Base-by-base conservation (phyloP, 345 rosid species). In the Brassica napus region DNA sequence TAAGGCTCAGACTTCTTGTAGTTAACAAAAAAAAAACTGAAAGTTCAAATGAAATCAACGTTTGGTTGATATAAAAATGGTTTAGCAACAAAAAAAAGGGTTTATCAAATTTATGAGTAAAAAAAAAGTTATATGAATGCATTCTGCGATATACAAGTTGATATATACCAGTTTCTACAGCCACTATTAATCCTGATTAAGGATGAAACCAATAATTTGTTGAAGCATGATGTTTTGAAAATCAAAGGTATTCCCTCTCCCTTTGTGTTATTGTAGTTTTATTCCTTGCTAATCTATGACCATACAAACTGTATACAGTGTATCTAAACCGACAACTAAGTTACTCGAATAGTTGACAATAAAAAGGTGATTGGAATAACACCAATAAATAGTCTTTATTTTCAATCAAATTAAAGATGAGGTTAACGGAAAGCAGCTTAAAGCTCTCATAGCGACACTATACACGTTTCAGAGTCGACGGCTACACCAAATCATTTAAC, bases 361-460 rank as follows among this genome's bases (percentile, higher is more conserved):
- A 26, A 26, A 61, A 42, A 49, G 66, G 21, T 79, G 75, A 74
- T 52, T 62, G 49, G 64, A 79, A 68, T 68, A 47, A 67, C 23
- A 68, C 59, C 58, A 73, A 52, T 73, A 34, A 73, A 73, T 49
- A 79, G 77, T 78, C 55, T 79, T 79, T 67, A 68, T 68, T 73
- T 57, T 67, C 74, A 67, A 68, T 60, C 52, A 73, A 79, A 74
- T 64, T 61, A 73, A 74, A 74, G 57, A 52, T 5, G 75, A 61
- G 65, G 37, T 44, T 47, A 73, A 49, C 74, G 11, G 54, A 79
- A 79, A 68, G 82, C 65, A 79, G 70, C 16, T 61, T 67, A 73
- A 61, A 68, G 79, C 57, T 52, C 66, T 68, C 66, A 7, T 66
- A 68, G 69, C 35, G 69, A 66, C 77, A 67, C 52, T 65, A 64